Base-by-base conservation (phyloP, 352 stramenopile genomes). In the Phytopythium montanum region DNA sequence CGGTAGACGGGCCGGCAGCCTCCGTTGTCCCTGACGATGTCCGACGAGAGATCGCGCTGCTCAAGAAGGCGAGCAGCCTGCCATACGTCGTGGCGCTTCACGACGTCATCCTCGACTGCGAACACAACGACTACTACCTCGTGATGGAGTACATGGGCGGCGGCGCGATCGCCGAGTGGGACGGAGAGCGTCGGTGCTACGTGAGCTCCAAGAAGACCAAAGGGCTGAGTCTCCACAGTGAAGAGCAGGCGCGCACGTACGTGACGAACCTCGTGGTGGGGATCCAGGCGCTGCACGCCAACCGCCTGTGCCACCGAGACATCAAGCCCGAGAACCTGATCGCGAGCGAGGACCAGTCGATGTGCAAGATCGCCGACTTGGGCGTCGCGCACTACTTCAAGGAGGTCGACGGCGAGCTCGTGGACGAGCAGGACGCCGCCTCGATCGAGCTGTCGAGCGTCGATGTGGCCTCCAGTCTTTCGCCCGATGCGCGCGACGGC, bases 61-160 rank as follows among this genome's bases (percentile, higher is more conserved):
- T 92, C 33, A 90, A 88, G 64, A 90, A 92, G 60, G 80, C 73
- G 10, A 90, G 75, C 53, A 76, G 71, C 56, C 60, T 90, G 34
- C 80, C 80, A 3, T 78, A 80, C 53, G 76, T 92, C 16, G 85
- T 92, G 26, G 63, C 75, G 19, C 60, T 92, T 6, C 70, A 90
- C 56, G 80, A 92, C 41, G 81, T 96, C 28, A 90, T 95, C 56
- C 60, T 93, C 7, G 81, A 94, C 59, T 60, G 60, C 1, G 77
- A 84, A 42, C 60, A 79, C 50, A 56, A 60, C 16, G 65, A 87
- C 14, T 87, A 87, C 54, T 88, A 88, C 57, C 64, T 94, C 23
- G 83, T 95, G 34, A 90, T 93, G 82, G 83, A 96, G 56, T 94
- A 87, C 61, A 89, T 95, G 78, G 87, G 86, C 41, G 81, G 85